Conservation (phyloP, 371 early-diverging fungal species). For the Cokeromyces recurvatus region DNA sequence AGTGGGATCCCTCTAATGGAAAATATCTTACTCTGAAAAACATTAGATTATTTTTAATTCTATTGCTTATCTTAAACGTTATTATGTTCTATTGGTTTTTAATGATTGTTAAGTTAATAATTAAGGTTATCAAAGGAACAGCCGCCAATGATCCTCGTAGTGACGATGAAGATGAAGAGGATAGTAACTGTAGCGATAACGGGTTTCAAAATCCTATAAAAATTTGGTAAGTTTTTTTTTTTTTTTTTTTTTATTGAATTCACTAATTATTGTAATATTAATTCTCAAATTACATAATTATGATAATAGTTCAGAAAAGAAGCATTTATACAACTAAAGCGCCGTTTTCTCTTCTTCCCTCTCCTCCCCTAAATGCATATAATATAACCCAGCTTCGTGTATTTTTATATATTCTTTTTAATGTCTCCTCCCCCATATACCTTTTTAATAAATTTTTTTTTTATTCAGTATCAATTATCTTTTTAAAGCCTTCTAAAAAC, state of each 20-base stretch:
- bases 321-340: neutral
- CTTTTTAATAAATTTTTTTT: neutral
- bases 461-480: neutral
- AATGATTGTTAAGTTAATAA: conserved; percentile 58
- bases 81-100: conserved; percentile 69
- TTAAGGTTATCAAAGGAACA: conserved; percentile 49
- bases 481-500: conserved; percentile 18
- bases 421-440: too few species aligned
- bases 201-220: too few species aligned
- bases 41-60: conserved; percentile 38
- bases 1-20: conserved; percentile 55
- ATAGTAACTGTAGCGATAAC: conserved; percentile 3
- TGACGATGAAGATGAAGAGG: conserved; percentile 40
- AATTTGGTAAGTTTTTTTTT: conserved; percentile 1
- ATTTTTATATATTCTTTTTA: too few species aligned
- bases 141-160: conserved; percentile 63
- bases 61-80: conserved; percentile 53
- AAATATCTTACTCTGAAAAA: conserved; percentile 41
- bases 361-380: too few species aligned
- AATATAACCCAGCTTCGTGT: too few species aligned
- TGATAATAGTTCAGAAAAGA: too few species aligned
- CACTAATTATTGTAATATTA: too few species aligned
- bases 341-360: too few species aligned
- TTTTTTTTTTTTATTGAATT: too few species aligned
- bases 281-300: too few species aligned